Percentiles rank a stretch among this genome's conserved stretches.
Conservation (phyloP, 1,284 basidiomycete species). For the Pulchroboletus neoregius region DNA sequence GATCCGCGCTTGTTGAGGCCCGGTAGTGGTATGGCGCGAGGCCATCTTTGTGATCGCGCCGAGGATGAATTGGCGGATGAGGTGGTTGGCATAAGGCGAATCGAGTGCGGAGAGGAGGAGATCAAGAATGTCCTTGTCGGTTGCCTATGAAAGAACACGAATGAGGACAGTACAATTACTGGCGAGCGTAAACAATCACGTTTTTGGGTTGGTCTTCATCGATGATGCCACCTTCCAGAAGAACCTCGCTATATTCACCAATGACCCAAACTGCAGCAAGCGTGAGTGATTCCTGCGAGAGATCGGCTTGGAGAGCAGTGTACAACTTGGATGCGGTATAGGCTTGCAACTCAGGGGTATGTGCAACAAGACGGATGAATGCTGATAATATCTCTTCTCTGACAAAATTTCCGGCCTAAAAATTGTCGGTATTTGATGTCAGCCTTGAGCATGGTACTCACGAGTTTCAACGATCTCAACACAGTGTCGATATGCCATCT, state of each 20-base stretch:
- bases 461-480: slow-evolving; percentile 87
- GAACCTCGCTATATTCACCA: slow-evolving; percentile 92
- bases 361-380: slow-evolving; percentile 93
- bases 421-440: neutral
- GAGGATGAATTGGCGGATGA: slow-evolving; percentile 90
- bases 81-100: slow-evolving; percentile 92
- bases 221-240: slow-evolving; percentile 86
- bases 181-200: slow-evolving; percentile 39
- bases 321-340: slow-evolving; percentile 96
- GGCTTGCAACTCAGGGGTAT: slow-evolving; percentile 95
- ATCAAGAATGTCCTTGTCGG: slow-evolving; percentile 82
- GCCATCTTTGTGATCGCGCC: slow-evolving; percentile 90
- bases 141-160: slow-evolving; percentile 44
- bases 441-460: slow-evolving; percentile 38
- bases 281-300: slow-evolving; percentile 95
- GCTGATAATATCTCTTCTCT: slow-evolving; percentile 94
- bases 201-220: slow-evolving; percentile 80
- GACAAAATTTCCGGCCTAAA: slow-evolving; percentile 95
- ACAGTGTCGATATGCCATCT: slow-evolving; percentile 99
- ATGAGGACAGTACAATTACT: slow-evolving; percentile 2
- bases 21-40: slow-evolving; percentile 64
- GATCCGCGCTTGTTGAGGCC: slow-evolving; percentile 74
- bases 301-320: slow-evolving; percentile 82
- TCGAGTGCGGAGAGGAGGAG: slow-evolving; percentile 85
- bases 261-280: slow-evolving; percentile 94